These are phyloP conservation scores for Aureobasidium zeae DNA, from an alignment of 2,329 filamentous ascomycete genomes.

Conservation along the genomic window DNA sequence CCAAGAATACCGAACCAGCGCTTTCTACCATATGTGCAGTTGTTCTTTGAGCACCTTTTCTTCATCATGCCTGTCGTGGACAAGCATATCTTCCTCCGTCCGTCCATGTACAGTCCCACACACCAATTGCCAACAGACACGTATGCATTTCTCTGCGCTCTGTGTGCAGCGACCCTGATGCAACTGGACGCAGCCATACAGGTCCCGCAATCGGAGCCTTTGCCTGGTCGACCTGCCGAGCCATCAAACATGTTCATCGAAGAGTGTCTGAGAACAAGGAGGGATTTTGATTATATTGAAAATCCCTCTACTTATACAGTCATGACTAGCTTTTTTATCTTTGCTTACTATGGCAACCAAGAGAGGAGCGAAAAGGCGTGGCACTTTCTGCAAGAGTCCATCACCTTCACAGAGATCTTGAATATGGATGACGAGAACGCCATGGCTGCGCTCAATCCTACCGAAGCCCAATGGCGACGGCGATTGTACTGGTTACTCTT, in stretches of 20 bases:
- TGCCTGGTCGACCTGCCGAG: constrained; percentile 21
- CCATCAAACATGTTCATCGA: constrained; percentile 28
- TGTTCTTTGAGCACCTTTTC: constrained; percentile 31
- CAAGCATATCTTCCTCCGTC: constrained; percentile 24
- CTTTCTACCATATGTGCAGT: constrained; percentile 27
- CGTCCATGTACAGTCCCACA: constrained; percentile 22
- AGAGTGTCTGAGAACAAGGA: constrained; percentile 27
- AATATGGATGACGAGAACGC: constrained; percentile 28
- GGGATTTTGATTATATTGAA: constrained; percentile 26
- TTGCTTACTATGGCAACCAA: constrained; percentile 29
- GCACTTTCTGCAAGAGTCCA: constrained; percentile 29
- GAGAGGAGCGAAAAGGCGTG: constrained; percentile 27
- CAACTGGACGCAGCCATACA: constrained; percentile 28
- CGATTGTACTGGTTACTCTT: constrained; percentile 31
- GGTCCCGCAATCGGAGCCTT: constrained; percentile 17
- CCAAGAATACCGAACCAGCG: constrained; percentile 8
- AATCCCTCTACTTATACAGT: constrained; percentile 24
- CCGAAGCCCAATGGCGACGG: constrained; percentile 28
- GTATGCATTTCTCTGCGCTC: constrained; percentile 27
- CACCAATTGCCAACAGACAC: constrained; percentile 22
- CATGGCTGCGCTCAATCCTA: constrained; percentile 25
- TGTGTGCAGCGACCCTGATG: constrained; percentile 28
- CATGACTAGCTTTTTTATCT: constrained; percentile 31
- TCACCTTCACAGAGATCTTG: constrained; percentile 27
- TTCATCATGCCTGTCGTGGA: constrained; percentile 31